A percentile compares a stretch with the other conserved stretches of the same genome.
Evolutionary conservation across 2,329 filamentous ascomycete species (phyloP).

Genomic region (Calonectria naviculata): DNA sequence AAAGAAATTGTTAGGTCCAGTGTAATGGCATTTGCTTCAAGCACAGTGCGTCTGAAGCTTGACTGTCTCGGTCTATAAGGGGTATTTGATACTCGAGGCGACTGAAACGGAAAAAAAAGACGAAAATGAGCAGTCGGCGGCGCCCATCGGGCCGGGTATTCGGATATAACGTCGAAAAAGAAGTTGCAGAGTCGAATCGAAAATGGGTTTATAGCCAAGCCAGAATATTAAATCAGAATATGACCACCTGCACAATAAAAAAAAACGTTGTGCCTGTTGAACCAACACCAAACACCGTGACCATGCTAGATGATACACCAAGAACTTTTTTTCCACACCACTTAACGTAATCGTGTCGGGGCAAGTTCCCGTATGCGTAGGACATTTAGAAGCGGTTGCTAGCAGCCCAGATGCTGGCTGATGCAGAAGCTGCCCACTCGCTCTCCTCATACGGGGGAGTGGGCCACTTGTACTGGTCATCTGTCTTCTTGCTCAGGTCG

Average conservation of each 20-base stretch:
- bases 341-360: slow-evolving; percentile 37
- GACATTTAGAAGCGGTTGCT: slow-evolving; percentile 68
- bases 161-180: slow-evolving; percentile 40
- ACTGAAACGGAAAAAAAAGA: slow-evolving; percentile 39
- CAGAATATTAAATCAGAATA: slow-evolving; percentile 35
- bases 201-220: slow-evolving; percentile 34
- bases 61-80: slow-evolving; percentile 50
- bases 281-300: slow-evolving; percentile 45
- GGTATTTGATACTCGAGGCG: slow-evolving; percentile 50
- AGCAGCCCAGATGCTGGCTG: slow-evolving; percentile 83
- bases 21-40: slow-evolving; percentile 43
- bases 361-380: slow-evolving; percentile 19
- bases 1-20: slow-evolving; percentile 44
- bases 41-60: slow-evolving; percentile 41
- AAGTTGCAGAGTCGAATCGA: slow-evolving; percentile 26
- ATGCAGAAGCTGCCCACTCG: slow-evolving; percentile 88
- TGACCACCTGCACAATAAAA: slow-evolving; percentile 34
- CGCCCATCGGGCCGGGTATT: slow-evolving; percentile 43
- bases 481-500: slow-evolving; percentile 70
- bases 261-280: slow-evolving; percentile 32
- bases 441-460: slow-evolving; percentile 95
- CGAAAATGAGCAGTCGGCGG: slow-evolving; percentile 37
- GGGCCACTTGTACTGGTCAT: slow-evolving; percentile 80
- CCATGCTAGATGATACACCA: slow-evolving; percentile 39
- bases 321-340: slow-evolving; percentile 39